phyloP scores from a whole-genome alignment of 768 basidiomycete species.

The Pisolithus albus region DNA sequence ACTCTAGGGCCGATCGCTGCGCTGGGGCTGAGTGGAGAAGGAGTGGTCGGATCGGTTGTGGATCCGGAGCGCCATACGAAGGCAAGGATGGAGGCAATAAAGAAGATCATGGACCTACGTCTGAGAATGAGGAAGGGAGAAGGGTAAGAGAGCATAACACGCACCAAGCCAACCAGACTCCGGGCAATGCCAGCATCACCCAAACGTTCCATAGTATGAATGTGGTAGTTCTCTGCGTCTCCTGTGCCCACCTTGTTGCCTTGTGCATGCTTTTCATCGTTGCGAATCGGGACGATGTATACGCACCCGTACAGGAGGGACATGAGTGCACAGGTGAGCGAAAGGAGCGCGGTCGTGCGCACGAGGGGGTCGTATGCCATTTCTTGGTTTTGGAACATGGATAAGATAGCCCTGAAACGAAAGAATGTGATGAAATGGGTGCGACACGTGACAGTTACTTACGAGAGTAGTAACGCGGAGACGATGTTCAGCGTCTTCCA shows the following conservation, averaged over 20 bases:
- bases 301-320: conserved; percentile 68
- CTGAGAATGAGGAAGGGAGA: not conserved
- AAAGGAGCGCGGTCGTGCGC: conserved; percentile 56
- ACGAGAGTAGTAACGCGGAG: conserved; percentile 55
- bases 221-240: conserved; percentile 46
- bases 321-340: conserved; percentile 60
- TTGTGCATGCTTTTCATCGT: conserved; percentile 68
- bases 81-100: conserved; percentile 54
- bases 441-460: conserved; percentile 14
- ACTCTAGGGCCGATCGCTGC: conserved; percentile 49
- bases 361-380: conserved; percentile 56
- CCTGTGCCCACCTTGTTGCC: conserved; percentile 71
- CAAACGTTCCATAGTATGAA: conserved; percentile 60
- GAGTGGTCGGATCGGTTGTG: conserved; percentile 29
- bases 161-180: conserved; percentile 65
- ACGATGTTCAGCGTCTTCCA: conserved; percentile 76
- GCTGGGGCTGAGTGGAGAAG: conserved; percentile 29
- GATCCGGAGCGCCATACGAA: conserved; percentile 64
- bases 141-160: conserved; percentile 4
- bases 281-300: conserved; percentile 63
- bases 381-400: conserved; percentile 51
- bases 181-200: conserved; percentile 61
- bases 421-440: not conserved
- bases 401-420: conserved; percentile 51
- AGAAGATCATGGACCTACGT: conserved; percentile 59